Conservation (phyloP, 371 early-diverging fungal genomes). For the Catenaria anguillulae region DNA sequence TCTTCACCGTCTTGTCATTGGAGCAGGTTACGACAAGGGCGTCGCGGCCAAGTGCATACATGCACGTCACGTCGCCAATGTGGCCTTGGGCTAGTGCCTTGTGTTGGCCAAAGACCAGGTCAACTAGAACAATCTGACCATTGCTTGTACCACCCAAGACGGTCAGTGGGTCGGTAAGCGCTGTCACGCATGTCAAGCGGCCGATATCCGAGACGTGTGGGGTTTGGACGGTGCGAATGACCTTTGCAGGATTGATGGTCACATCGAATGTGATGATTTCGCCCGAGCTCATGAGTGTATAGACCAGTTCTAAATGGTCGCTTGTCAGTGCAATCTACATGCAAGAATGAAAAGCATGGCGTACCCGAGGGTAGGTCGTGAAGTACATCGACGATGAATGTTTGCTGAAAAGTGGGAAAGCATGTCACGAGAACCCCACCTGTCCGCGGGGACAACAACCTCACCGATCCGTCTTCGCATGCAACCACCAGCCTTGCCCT, state of each 20-base stretch:
- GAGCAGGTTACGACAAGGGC: neutral
- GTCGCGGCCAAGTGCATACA: neutral
- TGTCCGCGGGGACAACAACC: neutral
- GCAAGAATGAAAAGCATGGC: neutral
- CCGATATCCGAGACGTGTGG: neutral
- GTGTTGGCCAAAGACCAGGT: neutral
- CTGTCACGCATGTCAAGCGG: neutral
- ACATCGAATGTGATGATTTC: neutral
- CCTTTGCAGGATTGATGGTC: neutral
- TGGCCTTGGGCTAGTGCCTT: neutral
- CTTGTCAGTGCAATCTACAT: neutral
- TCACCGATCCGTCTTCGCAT: conserved; percentile 2
- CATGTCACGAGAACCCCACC: neutral
- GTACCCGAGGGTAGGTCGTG: neutral
- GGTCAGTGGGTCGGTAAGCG: neutral
- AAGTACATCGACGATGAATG: neutral
- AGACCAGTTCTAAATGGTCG: neutral
- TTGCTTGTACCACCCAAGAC: neutral
- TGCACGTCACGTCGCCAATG: neutral
- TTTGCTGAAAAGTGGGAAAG: conserved; percentile 4
- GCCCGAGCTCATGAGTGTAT: conserved; percentile 5
- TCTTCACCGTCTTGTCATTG: neutral
- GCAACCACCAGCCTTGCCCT: neutral
- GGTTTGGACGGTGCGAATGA: neutral
- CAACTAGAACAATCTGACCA: neutral